Evolutionary conservation across 441 rosid species (phyloP), one percentile per base, ranked within the genome.

Genomic region (Jatropha podagrica): DNA sequence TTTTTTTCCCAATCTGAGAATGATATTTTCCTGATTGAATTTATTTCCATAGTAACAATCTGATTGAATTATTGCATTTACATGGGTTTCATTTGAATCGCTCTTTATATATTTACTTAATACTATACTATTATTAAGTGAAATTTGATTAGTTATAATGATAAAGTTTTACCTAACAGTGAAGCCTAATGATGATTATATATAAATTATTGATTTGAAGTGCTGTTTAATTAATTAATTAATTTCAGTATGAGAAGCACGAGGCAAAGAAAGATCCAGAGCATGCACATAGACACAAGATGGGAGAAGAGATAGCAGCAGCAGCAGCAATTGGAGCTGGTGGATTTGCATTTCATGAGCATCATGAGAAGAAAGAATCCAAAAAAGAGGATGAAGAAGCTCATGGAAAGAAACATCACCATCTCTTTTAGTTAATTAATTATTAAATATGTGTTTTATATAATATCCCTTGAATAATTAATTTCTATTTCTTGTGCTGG

Each of bases 221-320:
- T n/a, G 60, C 3, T 56, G 26, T 10, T 7, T 37, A 17, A 17
- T 18, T 12, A 69, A 7, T 9, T 37, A 17, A 11, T 11, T 69
- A 17, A 56, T 54, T 64, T 26, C 80, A 85, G 90, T 73, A 87
- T 71, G 88, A 89, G 83, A 87, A 83, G 86, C 89, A 83, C 72
- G 68, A 84, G 84, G 62, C 81, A 26, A 23, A 76, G 74, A 87
- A 87, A 56, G 90, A 88, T 69, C 89, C 90, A 5, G 89, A 88
- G 77, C 84, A 87, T 51, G 90, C 84, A 1, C 89, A 79, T 73
- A 79, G n/a, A 81, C 92, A 88, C 88, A 87, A 83, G 84, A 54
- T 85, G 56, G 82, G 84, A 70, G 90, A 85, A 81, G 89, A 85
- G 83, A 61, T 85, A 7, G 89, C 85, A 0, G 86, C 86, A 2